Evolutionary conservation across 2,329 filamentous ascomycete genomes (phyloP), one percentile per base, ranked within the genome.

Genomic region (Colletotrichum salicis): DNA sequence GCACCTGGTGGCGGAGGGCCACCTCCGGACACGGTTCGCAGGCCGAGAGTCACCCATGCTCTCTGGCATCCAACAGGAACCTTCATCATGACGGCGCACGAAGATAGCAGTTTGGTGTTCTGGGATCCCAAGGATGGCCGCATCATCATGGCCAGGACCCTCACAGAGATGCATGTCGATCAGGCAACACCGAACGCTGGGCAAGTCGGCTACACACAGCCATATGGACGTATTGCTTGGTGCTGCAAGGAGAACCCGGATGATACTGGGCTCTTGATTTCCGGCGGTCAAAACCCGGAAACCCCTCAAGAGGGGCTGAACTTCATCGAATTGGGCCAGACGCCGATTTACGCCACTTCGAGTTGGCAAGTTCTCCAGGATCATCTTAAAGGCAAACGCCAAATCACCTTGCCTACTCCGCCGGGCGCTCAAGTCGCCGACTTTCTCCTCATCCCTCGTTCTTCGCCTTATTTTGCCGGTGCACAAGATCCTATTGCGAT

Each of bases 61-160:
- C 81, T 96, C 19, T 99, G 96, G 95, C 96, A 99, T 83, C 96
- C 96, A 0, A 97, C 94, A 1, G 96, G 95, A 0, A 97, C 94
- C 0, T 97, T 97, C 77, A 84, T 98, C 48, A 80, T 96, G 75
- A 97, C 94, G 0, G 93, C 92, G 1, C 93, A 98, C 78, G 95
- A 97, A 67, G 96, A 99, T 79, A 92, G 93, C 41, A 97, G 94
- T 76, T 84, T 99, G 58, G 96, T 97, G 0, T 93, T 98, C 76
- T 99, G 96, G 95, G 96, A 99, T 80, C 86, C 93, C 1, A 97
- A 95, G 77, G 96, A 98, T 78, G 94, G 94, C 8, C 91, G 93
- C 68, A 85, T 97, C 48, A 84, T 99, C 7, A 91, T 94, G 86
- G 95, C 96, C 4, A 88, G 96, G 76, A 97, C 94, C 0, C 82